Evolutionary conservation across 1,139 yeast genomes (phyloP), one percentile per base, ranked within the genome.

Genomic region (Pichia norvegensis): DNA sequence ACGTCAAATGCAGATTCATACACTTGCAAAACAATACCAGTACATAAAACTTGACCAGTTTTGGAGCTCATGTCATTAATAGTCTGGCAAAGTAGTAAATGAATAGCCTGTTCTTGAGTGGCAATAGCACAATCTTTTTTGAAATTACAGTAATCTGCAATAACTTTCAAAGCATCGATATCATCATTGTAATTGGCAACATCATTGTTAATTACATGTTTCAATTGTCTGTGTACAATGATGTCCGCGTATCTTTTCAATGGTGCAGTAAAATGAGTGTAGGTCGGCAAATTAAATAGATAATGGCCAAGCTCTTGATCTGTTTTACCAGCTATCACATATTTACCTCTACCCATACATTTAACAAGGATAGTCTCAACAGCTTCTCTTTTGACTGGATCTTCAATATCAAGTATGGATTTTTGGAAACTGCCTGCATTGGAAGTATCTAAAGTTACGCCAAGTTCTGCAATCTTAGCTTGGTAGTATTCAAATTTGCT

Each of bases 1-100:
- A 92, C 95, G 65, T 92, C 98, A 68, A 92, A 92, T 1, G 97
- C 87, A 2, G 96, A 86, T 65, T 92, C 97, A 62, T 90, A 90
- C 8, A 90, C 97, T 63, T 88, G 97, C 33, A 88, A 68, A 36
- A 92, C 94, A 14, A 88, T 79, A 14, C 95, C 97, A 76, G 82
- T 79, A 40, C 88, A 81, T 55, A 90, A 73, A 43, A 88, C 65
- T 63, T 88, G 96, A 1, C 95, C 95, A 8, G 92, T 79, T 29
- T 74, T 70, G 48, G 77, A 78, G 52, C 95, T 78, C 73, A 85
- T 76, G 42, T 81, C 85, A 60, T 84, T 85, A 48, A 92, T 83
- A 1, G 88, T 81, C 63, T 88, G 95, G 45, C 95, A 85, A 45
- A 90, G 70, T 48, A 84, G 71, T 55, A 92, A 72, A 63, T 92